Evolutionary conservation across 371 early-diverging fungal species (phyloP).

Genomic region (Paraphysoderma sedebokerense): DNA sequence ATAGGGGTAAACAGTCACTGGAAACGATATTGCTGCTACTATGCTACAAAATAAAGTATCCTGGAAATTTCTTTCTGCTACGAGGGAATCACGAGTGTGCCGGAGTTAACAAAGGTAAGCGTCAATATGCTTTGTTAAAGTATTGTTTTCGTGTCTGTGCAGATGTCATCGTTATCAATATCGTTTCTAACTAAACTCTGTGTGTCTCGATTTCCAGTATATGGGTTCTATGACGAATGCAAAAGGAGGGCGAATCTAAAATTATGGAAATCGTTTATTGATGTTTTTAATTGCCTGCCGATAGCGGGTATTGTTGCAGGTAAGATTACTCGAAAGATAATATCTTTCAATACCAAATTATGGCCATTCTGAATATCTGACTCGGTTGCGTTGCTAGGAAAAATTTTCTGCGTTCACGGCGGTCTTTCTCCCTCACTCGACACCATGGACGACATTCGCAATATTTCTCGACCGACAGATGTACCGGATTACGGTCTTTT

Average conservation of each 20-base stretch:
- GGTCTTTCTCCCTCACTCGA: slow-evolving; percentile 81
- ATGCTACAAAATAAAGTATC: slow-evolving; percentile 88
- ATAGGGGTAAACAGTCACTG: slow-evolving; percentile 81
- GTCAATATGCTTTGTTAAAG: slow-evolving; percentile 11
- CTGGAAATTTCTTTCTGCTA: slow-evolving; percentile 90
- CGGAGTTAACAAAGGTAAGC: slow-evolving; percentile 52
- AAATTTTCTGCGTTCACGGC: slow-evolving; percentile 95
- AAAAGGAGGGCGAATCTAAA: slow-evolving; percentile 86
- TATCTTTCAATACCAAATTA: slow-evolving; percentile 22
- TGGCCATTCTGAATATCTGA: slow-evolving; percentile 1
- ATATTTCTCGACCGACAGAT: slow-evolving; percentile 82
- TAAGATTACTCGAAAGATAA: no score
- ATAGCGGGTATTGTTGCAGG: slow-evolving; percentile 92
- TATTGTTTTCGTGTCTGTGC: not conserved
- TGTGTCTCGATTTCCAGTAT: slow-evolving; percentile 31
- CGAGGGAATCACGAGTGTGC: slow-evolving; percentile 94
- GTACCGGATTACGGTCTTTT: slow-evolving; percentile 91
- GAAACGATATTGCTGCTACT: slow-evolving; percentile 48
- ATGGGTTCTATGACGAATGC: slow-evolving; percentile 99
- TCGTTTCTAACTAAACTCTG: not conserved
- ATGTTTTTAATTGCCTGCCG: slow-evolving; percentile 95
- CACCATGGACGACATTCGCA: slow-evolving; percentile 87
- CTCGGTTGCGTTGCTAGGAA: no score
- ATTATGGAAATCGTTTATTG: slow-evolving; percentile 95
- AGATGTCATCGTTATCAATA: not conserved